A percentile compares a stretch with the other conserved stretches of the same genome.
Evolutionary conservation across 768 basidiomycete genomes (phyloP).

Genomic region (Leucosporidium yakuticum): DNA sequence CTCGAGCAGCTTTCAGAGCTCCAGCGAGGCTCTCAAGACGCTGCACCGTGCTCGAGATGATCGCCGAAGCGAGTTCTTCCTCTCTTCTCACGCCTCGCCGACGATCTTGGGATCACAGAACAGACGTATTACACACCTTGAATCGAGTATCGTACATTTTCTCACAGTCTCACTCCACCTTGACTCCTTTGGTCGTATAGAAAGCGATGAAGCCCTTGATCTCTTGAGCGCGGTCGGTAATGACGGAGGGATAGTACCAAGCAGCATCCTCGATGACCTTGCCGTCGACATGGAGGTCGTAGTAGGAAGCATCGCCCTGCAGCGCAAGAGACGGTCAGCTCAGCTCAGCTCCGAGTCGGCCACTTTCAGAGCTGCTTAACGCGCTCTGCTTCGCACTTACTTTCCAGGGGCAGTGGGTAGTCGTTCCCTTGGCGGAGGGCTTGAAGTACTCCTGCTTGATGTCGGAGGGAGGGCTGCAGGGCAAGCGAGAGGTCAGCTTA

Average conservation of each 20-base stretch:
- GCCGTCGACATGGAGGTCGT: conserved; percentile 54
- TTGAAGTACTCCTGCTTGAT: conserved; percentile 51
- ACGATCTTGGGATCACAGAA: too few relatives aligned
- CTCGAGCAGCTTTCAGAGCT: too few relatives aligned
- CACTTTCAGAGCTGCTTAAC: neutral
- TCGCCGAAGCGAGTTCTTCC: too few relatives aligned
- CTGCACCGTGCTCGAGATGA: too few relatives aligned
- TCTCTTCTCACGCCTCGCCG: too few relatives aligned
- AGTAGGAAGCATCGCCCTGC: conserved; percentile 59
- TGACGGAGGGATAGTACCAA: conserved; percentile 64
- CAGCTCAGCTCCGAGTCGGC: neutral
- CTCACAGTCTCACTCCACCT: conserved; percentile 9
- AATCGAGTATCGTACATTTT: too few relatives aligned
- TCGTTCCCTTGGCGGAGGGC: conserved; percentile 50
- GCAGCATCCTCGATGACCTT: conserved; percentile 56
- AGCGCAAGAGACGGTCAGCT: too few relatives aligned
- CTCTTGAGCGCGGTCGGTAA: conserved; percentile 51
- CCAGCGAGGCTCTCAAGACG: too few relatives aligned
- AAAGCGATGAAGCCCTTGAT: conserved; percentile 69
- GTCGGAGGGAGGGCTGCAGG: conserved; percentile 61
- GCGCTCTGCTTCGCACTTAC: conserved; percentile 43
- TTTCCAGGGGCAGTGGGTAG: conserved; percentile 64
- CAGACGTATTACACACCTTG: too few relatives aligned
- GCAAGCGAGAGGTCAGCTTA: neutral
- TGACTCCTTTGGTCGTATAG: conserved; percentile 56